These are phyloP conservation scores for Rutstroemia sp. DNA, from an alignment of 2,329 filamentous ascomycete species.

Conservation along the genomic window DNA sequence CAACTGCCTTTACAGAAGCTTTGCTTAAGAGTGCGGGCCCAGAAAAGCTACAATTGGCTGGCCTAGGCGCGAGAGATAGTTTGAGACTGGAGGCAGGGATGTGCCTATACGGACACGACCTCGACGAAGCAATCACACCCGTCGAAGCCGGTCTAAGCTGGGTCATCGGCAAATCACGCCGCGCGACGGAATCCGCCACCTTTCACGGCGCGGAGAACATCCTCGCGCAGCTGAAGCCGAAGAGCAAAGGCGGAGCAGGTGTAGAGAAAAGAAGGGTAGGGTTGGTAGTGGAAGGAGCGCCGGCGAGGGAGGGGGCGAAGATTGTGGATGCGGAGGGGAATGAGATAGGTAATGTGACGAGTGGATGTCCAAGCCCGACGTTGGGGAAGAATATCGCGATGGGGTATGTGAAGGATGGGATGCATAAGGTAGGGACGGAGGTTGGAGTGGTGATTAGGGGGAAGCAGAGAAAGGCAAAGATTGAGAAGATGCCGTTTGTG, in stretches of 20 bases:
- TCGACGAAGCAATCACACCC: constrained; percentile 70
- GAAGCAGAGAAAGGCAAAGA: constrained; percentile 56
- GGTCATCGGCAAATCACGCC: constrained; percentile 75
- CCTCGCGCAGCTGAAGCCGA: constrained; percentile 65
- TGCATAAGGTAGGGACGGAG: constrained; percentile 63
- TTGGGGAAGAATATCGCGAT: constrained; percentile 90
- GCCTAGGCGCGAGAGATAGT: constrained; percentile 84
- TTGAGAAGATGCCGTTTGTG: constrained; percentile 67
- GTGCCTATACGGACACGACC: constrained; percentile 99
- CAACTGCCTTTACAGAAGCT: constrained; percentile 58
- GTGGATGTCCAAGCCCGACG: constrained; percentile 81
- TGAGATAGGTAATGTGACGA: constrained; percentile 75
- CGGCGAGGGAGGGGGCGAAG: constrained; percentile 81
- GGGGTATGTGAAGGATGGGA: constrained; percentile 65
- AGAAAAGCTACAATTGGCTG: constrained; percentile 66
- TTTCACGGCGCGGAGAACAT: constrained; percentile 83
- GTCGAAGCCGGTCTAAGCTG: constrained; percentile 63
- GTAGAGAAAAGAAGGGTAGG: constrained; percentile 71
- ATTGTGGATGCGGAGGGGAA: constrained; percentile 59
- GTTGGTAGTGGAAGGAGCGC: constrained; percentile 74
- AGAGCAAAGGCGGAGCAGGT: constrained; percentile 63
- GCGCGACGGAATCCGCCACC: constrained; percentile 47
- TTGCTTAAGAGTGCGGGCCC: constrained; percentile 46
- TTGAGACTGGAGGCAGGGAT: constrained; percentile 93
- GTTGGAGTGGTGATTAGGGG: constrained; percentile 58